Conservation (phyloP, 2,329 filamentous ascomycete species). For the Neonectria hederae region DNA sequence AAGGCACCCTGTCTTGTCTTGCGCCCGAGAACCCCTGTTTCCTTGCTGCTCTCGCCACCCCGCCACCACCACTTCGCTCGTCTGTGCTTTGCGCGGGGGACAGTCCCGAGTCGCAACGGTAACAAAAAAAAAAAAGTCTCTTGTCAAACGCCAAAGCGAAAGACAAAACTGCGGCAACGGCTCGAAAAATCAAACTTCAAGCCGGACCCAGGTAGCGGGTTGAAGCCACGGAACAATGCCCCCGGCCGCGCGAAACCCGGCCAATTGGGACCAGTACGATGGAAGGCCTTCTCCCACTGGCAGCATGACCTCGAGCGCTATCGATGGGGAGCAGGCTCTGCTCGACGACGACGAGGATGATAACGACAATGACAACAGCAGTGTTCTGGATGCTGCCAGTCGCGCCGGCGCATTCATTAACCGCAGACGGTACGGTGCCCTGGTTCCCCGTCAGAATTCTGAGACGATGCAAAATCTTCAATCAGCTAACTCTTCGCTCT, state of each 20-base stretch:
- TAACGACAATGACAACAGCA: constrained; percentile 41
- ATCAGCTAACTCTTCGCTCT: constrained; percentile 18
- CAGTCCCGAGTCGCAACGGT: neutral
- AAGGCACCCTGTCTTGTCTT: constrained; percentile 6
- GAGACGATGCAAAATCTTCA: neutral
- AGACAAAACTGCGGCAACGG: neutral
- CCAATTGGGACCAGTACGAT: constrained; percentile 59
- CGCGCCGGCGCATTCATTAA: constrained; percentile 36
- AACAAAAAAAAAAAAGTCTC: neutral
- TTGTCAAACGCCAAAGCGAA: neutral
- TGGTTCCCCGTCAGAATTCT: neutral
- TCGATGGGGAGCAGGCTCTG: constrained; percentile 57
- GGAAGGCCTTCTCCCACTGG: constrained; percentile 53
- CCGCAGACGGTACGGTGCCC: constrained; percentile 44
- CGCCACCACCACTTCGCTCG: constrained; percentile 5
- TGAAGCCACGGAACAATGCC: constrained; percentile 40
- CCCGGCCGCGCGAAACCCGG: constrained; percentile 48
- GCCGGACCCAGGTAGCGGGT: constrained; percentile 5
- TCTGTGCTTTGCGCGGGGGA: constrained; percentile 16
- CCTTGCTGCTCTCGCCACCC: constrained; percentile 14
- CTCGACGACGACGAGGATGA: constrained; percentile 49
- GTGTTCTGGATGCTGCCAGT: constrained; percentile 36
- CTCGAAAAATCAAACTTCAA: neutral
- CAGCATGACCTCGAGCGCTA: constrained; percentile 54
- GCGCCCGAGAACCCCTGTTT: constrained; percentile 13